A percentile compares a stretch with the other conserved stretches of the same genome.
phyloP scores from a whole-genome alignment of 169 alveolate species.

The Cryptosporidium sp. region DNA sequence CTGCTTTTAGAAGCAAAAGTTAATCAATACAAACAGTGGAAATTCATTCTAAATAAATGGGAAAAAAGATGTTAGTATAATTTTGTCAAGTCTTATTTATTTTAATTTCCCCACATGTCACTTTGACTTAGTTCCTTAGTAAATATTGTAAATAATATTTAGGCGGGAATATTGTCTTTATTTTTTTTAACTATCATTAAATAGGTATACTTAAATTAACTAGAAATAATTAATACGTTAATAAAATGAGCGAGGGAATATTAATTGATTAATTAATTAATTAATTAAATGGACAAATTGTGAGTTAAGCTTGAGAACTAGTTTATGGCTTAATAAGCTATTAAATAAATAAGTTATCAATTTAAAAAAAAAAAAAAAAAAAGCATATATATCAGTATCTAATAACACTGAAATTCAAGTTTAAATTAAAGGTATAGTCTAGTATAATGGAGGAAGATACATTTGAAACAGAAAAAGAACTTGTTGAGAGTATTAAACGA shows the following conservation, averaged over 20 bases:
- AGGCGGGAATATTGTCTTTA: not conserved
- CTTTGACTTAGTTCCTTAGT: not conserved
- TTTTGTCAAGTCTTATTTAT: not conserved
- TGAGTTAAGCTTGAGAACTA: no score
- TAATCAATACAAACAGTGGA: no score
- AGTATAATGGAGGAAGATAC: constrained; percentile 50
- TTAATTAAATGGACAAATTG: no score
- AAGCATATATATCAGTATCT: not conserved
- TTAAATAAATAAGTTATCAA: no score
- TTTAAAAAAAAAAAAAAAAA: no score
- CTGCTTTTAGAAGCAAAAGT: no score
- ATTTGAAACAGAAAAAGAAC: constrained; percentile 40
- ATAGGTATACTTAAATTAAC: not conserved
- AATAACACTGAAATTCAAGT: not conserved
- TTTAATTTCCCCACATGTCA: not conserved
- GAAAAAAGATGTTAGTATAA: not conserved
- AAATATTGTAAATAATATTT: no score
- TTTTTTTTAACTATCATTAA: no score
- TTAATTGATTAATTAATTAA: no score
- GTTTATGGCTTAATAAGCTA: no score
- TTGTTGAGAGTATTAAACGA: constrained; percentile 43
- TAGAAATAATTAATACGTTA: no score
- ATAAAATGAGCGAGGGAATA: not conserved
- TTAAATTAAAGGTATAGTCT: not conserved
- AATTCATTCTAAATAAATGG: not conserved